phyloP scores from a whole-genome alignment of 169 alveolate genomes.

The Plasmodium billcollinsi region DNA sequence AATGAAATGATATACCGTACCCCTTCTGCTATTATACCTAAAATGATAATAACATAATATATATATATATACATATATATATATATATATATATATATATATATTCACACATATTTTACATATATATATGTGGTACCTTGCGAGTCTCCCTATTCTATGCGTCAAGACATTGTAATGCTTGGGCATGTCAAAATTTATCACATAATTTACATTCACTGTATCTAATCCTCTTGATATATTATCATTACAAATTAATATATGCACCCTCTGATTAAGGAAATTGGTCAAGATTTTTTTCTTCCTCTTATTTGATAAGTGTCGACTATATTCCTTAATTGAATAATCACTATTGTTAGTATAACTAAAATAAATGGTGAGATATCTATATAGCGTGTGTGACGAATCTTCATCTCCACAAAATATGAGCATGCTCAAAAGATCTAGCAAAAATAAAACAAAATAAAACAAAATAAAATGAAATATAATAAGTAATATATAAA shows the following conservation, averaged over 20 bases:
- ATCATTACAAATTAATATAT: constrained; percentile 93
- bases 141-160: constrained; percentile 63
- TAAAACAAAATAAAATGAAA: not conserved
- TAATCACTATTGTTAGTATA: constrained; percentile 15
- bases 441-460: constrained; percentile 1
- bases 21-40: constrained; percentile 52
- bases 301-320: constrained; percentile 6
- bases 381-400: constrained; percentile 29
- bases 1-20: constrained; percentile 61
- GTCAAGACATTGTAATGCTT: constrained; percentile 73
- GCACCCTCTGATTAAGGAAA: constrained; percentile 20
- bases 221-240: constrained; percentile 95
- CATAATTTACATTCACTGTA: constrained; percentile 90
- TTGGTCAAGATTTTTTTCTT: constrained; percentile 24
- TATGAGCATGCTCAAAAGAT: constrained; percentile 33
- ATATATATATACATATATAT: not conserved
- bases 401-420: constrained; percentile 38
- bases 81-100: not conserved
- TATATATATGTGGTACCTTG: constrained; percentile 35
- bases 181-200: constrained; percentile 94
- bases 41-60: not conserved
- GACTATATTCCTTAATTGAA: constrained; percentile 38
- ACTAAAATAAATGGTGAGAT: constrained; percentile 53
- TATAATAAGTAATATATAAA: not conserved
- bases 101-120: not conserved